phyloP scores from a whole-genome alignment of 352 stramenopile genomes.

The Thalassiosira mediterranea region DNA sequence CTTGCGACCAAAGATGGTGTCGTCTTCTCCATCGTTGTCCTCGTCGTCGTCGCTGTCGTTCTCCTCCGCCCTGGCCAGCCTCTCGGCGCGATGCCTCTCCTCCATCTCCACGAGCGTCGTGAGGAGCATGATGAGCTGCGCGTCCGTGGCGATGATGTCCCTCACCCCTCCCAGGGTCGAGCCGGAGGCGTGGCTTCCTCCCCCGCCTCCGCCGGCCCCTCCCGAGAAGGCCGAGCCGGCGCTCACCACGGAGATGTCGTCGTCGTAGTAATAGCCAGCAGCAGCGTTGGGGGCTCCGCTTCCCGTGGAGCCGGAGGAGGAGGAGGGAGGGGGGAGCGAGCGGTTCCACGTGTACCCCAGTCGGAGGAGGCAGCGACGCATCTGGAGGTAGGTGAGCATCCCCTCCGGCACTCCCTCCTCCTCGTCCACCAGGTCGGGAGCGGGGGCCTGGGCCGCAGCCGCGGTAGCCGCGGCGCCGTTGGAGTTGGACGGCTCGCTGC shows the following conservation, averaged over 20 bases:
- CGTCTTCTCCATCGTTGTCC: conserved; percentile 1
- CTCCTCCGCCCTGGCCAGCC: not conserved
- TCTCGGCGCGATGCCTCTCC: conserved; percentile 15
- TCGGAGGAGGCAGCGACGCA: conserved; percentile 37
- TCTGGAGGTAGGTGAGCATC: conserved; percentile 46
- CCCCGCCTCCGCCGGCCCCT: conserved; percentile 6
- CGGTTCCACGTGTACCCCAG: conserved; percentile 46
- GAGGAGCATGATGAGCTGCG: conserved; percentile 45
- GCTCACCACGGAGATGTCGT: conserved; percentile 29
- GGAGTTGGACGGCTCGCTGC: too few species aligned
- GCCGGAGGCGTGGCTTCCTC: not conserved
- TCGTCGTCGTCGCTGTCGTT: not conserved
- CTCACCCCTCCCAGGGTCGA: not conserved
- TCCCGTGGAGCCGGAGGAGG: not conserved
- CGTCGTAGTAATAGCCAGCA: conserved; percentile 32
- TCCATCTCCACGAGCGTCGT: conserved; percentile 45
- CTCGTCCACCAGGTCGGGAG: not conserved
- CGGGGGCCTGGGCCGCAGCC: too few species aligned
- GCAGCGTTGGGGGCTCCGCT: not conserved
- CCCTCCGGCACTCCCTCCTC: not conserved
- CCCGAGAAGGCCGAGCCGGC: conserved; percentile 20
- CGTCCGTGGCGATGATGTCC: conserved; percentile 42
- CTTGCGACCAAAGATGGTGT: conserved; percentile 7
- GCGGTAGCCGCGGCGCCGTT: too few species aligned
- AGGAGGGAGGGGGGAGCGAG: conserved; percentile 1